These are phyloP conservation scores for Epichloe elymi DNA, from an alignment of 2,329 filamentous ascomycete genomes.

Conservation along the genomic window DNA sequence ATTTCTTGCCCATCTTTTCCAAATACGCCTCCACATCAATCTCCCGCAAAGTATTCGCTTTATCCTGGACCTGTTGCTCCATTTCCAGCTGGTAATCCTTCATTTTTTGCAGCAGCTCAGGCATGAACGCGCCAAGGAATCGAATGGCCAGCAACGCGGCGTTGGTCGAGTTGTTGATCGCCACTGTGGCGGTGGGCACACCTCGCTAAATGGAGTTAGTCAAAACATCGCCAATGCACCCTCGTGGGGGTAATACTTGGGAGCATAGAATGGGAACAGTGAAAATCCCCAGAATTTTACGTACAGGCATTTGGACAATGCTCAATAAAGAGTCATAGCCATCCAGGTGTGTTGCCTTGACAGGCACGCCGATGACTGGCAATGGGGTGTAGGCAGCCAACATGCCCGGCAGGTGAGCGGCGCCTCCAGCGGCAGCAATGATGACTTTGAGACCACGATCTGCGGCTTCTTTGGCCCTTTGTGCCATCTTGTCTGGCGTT, in stretches of 20 bases:
- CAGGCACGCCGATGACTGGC: constrained; percentile 66
- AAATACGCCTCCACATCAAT: constrained; percentile 45
- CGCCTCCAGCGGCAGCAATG: constrained; percentile 64
- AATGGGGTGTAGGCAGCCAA: constrained; percentile 55
- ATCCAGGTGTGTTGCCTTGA: constrained; percentile 60
- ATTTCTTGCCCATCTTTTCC: constrained; percentile 20
- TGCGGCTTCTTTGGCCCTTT: constrained; percentile 50
- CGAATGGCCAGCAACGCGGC: constrained; percentile 59
- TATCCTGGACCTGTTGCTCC: constrained; percentile 48
- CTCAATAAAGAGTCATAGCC: constrained; percentile 58
- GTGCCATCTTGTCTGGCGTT: constrained; percentile 56
- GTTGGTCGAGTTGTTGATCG: constrained; percentile 70
- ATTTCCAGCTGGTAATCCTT: constrained; percentile 49
- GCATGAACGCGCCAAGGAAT: constrained; percentile 48
- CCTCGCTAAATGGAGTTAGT: constrained; percentile 30
- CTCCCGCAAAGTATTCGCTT: constrained; percentile 43
- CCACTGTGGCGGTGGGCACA: constrained; percentile 61
- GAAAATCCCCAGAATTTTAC: constrained; percentile 10
- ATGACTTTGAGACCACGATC: constrained; percentile 57
- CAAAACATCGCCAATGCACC: constrained; percentile 14
- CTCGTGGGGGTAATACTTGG: neutral
- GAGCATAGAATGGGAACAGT: neutral
- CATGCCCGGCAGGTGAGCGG: constrained; percentile 66
- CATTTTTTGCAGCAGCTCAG: constrained; percentile 41
- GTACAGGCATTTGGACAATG: constrained; percentile 65